phyloP scores from a whole-genome alignment of 805 yeast species.

The Lachancea mirantina region DNA sequence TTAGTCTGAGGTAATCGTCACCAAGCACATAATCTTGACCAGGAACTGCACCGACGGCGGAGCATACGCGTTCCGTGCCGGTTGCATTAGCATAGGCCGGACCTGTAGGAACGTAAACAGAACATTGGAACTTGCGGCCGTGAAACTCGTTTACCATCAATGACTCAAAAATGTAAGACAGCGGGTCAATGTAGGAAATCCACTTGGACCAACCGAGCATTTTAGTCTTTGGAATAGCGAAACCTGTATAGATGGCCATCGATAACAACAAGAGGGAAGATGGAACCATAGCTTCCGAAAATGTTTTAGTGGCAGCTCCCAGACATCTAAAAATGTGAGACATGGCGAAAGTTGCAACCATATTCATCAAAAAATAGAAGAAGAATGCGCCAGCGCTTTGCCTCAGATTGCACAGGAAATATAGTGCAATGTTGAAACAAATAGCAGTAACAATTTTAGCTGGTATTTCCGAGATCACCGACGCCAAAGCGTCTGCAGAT shows the following conservation, averaged over 20 bases:
- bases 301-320: slow-evolving; percentile 42
- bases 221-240: slow-evolving; percentile 47
- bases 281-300: slow-evolving; percentile 53
- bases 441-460: slow-evolving; percentile 39
- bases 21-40: slow-evolving; percentile 50
- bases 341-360: slow-evolving; percentile 43
- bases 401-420: slow-evolving; percentile 48
- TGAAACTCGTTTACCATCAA: slow-evolving; percentile 52
- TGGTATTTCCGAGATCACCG: slow-evolving; percentile 46
- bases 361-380: slow-evolving; percentile 41
- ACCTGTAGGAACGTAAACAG: slow-evolving; percentile 43
- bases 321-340: slow-evolving; percentile 48
- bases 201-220: slow-evolving; percentile 62
- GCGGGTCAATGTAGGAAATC: slow-evolving; percentile 55
- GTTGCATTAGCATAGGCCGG: slow-evolving; percentile 34
- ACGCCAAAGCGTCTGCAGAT: slow-evolving; percentile 51
- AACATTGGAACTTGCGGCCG: slow-evolving; percentile 40
- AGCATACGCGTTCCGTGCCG: slow-evolving; percentile 42
- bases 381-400: slow-evolving; percentile 49
- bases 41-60: slow-evolving; percentile 47
- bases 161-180: slow-evolving; percentile 52
- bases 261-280: slow-evolving; percentile 44
- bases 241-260: slow-evolving; percentile 48
- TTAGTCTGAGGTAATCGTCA: slow-evolving; percentile 36
- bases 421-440: slow-evolving; percentile 43